phyloP scores from a whole-genome alignment of 1,284 basidiomycete genomes.

The Trichosporon sp. region DNA sequence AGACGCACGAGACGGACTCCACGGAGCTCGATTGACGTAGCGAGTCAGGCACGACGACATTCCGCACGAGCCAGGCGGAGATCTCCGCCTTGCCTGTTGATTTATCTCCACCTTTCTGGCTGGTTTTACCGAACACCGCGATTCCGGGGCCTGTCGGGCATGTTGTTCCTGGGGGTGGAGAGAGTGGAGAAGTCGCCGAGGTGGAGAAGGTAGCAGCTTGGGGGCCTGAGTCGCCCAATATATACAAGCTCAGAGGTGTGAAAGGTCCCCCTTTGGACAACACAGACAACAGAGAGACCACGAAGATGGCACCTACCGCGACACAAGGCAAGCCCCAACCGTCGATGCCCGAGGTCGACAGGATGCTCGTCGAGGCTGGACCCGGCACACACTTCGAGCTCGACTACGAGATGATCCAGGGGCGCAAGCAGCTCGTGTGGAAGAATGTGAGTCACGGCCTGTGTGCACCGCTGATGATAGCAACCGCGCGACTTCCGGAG shows the following conservation, averaged over 20 bases:
- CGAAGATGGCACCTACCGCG: not conserved
- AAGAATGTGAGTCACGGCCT: constrained; percentile 22
- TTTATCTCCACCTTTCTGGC: too few relatives aligned
- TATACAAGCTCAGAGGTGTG: not conserved
- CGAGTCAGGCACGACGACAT: not conserved
- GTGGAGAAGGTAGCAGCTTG: not conserved
- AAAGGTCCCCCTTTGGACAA: not conserved
- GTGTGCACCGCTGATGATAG: not conserved
- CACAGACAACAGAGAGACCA: not conserved
- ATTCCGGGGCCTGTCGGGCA: not conserved
- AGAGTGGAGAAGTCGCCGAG: not conserved
- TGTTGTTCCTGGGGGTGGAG: not conserved
- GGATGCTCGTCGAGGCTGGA: constrained; percentile 22
- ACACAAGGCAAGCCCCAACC: not conserved
- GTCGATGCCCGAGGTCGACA: constrained; percentile 11
- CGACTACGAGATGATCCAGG: constrained; percentile 22
- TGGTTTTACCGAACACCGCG: constrained; percentile 2
- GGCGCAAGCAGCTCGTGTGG: constrained; percentile 25
- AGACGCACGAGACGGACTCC: not conserved
- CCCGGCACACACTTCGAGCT: constrained; percentile 30
- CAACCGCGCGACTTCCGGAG: constrained; percentile 15
- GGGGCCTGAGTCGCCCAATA: not conserved
- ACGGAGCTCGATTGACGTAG: not conserved
- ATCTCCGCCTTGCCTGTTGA: not conserved
- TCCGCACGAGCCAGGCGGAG: not conserved